Conservation (phyloP, 2,329 filamentous ascomycete species). For the Ceratocystis huliohia region DNA sequence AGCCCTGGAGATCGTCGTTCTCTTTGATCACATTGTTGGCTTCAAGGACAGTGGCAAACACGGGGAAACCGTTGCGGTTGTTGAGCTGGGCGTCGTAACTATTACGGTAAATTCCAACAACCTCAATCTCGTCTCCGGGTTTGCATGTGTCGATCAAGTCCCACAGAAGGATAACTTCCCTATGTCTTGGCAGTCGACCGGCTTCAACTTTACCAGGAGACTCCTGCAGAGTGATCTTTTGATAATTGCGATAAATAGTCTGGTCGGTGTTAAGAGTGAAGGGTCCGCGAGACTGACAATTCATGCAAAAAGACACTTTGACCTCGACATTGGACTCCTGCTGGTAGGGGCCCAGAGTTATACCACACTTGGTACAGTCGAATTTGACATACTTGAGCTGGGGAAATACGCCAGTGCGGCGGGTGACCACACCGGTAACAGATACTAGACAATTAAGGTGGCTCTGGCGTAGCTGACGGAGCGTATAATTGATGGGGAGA, state of each 20-base stretch:
- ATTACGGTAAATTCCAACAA: constrained; percentile 94
- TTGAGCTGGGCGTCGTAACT: constrained; percentile 97
- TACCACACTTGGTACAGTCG: constrained; percentile 84
- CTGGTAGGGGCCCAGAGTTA: constrained; percentile 88
- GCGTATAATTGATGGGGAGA: constrained; percentile 84
- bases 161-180: constrained; percentile 91
- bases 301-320: constrained; percentile 91
- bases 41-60: constrained; percentile 94
- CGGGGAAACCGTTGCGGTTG: constrained; percentile 96
- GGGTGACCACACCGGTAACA: constrained; percentile 88
- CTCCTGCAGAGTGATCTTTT: constrained; percentile 93
- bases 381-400: constrained; percentile 99
- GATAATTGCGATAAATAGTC: constrained; percentile 97
- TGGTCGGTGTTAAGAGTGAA: constrained; percentile 95
- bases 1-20: constrained; percentile 93
- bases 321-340: constrained; percentile 95
- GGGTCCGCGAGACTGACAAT: constrained; percentile 86
- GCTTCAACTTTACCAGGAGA: constrained; percentile 94
- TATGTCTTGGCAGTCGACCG: constrained; percentile 79
- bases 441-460: constrained; percentile 93
- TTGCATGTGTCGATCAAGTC: constrained; percentile 95
- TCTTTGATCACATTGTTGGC: constrained; percentile 96
- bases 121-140: constrained; percentile 92
- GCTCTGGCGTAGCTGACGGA: constrained; percentile 85
- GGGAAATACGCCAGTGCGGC: constrained; percentile 88